A percentile compares a stretch with the other conserved stretches of the same genome.
phyloP scores from a whole-genome alignment of 2,329 filamentous ascomycete genomes.

The Stachybotrys chlorohalonatus region DNA sequence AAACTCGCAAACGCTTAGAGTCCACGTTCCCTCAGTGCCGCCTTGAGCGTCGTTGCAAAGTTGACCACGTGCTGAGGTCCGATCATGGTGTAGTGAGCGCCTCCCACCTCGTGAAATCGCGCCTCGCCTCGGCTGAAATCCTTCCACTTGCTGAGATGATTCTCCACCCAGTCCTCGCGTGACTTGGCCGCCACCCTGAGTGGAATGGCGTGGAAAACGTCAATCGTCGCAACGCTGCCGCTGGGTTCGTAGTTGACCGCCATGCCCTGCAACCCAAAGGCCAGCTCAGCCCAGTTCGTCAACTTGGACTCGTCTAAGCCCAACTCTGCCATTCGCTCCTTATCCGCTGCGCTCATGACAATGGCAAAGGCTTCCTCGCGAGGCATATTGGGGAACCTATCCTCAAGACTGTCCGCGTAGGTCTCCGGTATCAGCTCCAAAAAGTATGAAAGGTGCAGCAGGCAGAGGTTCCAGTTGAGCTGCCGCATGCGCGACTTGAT shows the following conservation, averaged over 20 bases:
- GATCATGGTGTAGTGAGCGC: conserved; percentile 5
- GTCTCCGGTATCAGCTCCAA: conserved; percentile 26
- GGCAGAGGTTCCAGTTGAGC: conserved; percentile 25
- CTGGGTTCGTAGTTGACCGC: conserved; percentile 28
- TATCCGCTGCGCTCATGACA: conserved; percentile 12
- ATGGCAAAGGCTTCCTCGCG: not conserved
- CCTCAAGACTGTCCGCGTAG: conserved; percentile 7
- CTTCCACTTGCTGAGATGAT: conserved; percentile 2
- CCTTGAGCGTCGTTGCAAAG: not conserved
- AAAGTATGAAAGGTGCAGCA: conserved; percentile 31
- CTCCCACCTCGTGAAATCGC: conserved; percentile 3
- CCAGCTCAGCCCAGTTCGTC: conserved; percentile 24
- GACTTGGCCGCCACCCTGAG: conserved; percentile 1
- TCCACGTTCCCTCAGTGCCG: not conserved
- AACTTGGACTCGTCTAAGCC: conserved; percentile 16
- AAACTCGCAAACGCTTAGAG: not conserved
- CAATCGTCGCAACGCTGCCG: not conserved
- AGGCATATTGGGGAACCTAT: not conserved
- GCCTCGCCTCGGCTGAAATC: not conserved
- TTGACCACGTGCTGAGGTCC: not conserved
- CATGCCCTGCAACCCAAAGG: conserved; percentile 20
- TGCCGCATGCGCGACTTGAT: conserved; percentile 28
- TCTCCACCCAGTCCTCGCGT: conserved; percentile 2
- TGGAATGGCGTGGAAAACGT: conserved; percentile 3
- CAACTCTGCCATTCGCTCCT: conserved; percentile 18